Base-by-base conservation (phyloP, 148 eudicot genomes). In the Cornus controversa region DNA sequence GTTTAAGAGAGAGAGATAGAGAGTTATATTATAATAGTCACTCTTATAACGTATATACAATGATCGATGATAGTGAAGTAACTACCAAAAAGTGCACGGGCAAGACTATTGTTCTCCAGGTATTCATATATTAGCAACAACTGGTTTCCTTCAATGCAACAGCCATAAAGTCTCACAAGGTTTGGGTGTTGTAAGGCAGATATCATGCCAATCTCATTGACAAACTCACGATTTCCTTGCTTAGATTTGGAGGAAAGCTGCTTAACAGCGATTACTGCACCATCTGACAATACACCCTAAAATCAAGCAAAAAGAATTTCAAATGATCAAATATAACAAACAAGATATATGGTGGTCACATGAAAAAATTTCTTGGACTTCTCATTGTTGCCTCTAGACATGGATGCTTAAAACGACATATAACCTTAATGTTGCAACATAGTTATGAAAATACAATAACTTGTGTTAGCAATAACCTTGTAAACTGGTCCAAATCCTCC, bases 401-500 rank as follows among this genome's bases (percentile, higher is more conserved):
- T 50, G 57, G 18, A 50, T n/a, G n/a, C 57, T 15, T 34, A 27
- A 36, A 67, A 69, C 2, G 71, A 69, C n/a, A 37, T 2, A 6
- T 34, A 14, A 3, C 50, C 47, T 18, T 7, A 69, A 40, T 70
- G 31, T 70, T 70, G 28, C 9, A 53, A 27, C 24, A 50, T 31
- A 72, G 10, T 45, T 5, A 10, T n/a, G 22, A 1, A 47, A 62
- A 40, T 50, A 25, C 8, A 25, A n/a, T 10, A 28, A 64, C 18
- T 60, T n/a, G 64, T 10, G 68, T 20, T n/a, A 40, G 40, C 29
- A 23, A 53, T 66, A 75, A 93, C 97, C 93, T 92, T 94, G 77
- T 86, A 94, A 28, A 94, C 98, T n/a, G 97, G 97, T 6, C 98
- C 97, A 54, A 93, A 93, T 22, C 98, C 98, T 68, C 98, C 98